Evolutionary conservation across 2,329 filamentous ascomycete species (phyloP), one percentile per base, ranked within the genome.

Genomic region (Ascochyta viciae-villosae): DNA sequence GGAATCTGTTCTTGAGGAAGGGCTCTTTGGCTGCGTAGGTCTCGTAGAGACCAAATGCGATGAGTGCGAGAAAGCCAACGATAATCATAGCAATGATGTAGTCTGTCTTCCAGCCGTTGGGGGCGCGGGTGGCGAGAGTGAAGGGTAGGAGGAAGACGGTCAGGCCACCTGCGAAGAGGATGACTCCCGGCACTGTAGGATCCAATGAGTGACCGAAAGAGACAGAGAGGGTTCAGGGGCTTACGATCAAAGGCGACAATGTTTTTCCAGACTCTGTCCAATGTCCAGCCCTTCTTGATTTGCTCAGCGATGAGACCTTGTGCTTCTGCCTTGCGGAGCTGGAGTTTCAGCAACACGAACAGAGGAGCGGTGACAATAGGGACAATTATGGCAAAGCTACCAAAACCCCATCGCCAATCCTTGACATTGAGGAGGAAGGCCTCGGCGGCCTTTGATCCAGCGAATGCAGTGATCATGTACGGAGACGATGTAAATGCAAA

Each of bases 351-450:
- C n/a, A 57, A n/a, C 3, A 47, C 23, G 34, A 57, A 60, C 8
- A 60, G 40, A 2, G 54, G 54, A 13, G 48, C 27, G 23, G 82
- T 82, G 19, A 88, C 79, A 43, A 81, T 73, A 0, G 87, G 87
- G 6, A 86, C 77, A 54, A 89, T 80, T 60, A 91, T 86, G 33
- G 83, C 79, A 73, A 88, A 90, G 64, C 81, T 79, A 26, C 86
- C 88, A 66, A 86, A 89, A 1, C 81, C 87, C 87, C 87, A 90
- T 39, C 85, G 81, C 83, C 85, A 89, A 40, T 51, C 55, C 8
- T 81, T 83, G 2, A 80, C 76, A 6, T 81, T 76, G 0, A 79
- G 69, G 38, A 87, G 76, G 56, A 88, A 83, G 1, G 76, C 78
- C 38, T 82, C 77, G 0, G 85, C 82, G 51, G 87, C 82, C 38